Percentiles rank a stretch among this genome's conserved stretches.
phyloP scores from a whole-genome alignment of 225 moss, liverwort and hornwort genomes.

The Takakia lepidozioides region DNA sequence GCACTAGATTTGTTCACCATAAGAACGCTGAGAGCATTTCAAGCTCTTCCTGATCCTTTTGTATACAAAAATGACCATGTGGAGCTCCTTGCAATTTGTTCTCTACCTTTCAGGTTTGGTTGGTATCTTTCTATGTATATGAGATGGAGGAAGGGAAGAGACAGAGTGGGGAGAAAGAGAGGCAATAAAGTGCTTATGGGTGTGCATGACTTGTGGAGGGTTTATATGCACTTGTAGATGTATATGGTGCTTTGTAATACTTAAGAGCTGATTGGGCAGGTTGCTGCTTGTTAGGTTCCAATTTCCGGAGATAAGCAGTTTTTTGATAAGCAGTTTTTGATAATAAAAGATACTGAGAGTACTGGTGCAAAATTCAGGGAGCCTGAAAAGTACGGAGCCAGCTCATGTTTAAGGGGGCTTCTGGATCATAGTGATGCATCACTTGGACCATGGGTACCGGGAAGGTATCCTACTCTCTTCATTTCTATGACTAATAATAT shows the following conservation, averaged over 20 bases:
- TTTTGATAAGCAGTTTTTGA: background rate
- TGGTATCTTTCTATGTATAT: too few relatives aligned
- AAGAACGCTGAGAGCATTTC: conserved; percentile 79
- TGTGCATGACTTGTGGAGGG: background rate
- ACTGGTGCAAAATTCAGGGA: conserved; percentile 37
- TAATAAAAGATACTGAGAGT: too few relatives aligned
- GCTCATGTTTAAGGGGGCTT: conserved; percentile 87
- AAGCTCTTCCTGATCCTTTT: conserved; percentile 81
- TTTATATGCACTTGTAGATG: background rate
- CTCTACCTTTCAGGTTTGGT: conserved; percentile 80
- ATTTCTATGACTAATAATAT: too few relatives aligned
- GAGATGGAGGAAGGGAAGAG: too few relatives aligned
- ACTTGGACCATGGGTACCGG: conserved; percentile 98
- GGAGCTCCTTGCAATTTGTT: conserved; percentile 68
- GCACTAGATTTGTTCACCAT: conserved; percentile 81
- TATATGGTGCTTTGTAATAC: background rate
- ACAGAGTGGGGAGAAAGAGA: too few relatives aligned
- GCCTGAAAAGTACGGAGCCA: conserved; percentile 71
- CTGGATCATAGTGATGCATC: conserved; percentile 89
- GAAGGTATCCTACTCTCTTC: too few relatives aligned
- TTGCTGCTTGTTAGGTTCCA: too few relatives aligned
- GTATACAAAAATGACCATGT: conserved; percentile 79
- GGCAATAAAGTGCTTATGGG: too few relatives aligned
- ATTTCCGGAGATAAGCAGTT: background rate
- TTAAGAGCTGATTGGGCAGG: too few relatives aligned